Conservation (phyloP, 1,284 basidiomycete species). For the Peniophora sp. region DNA sequence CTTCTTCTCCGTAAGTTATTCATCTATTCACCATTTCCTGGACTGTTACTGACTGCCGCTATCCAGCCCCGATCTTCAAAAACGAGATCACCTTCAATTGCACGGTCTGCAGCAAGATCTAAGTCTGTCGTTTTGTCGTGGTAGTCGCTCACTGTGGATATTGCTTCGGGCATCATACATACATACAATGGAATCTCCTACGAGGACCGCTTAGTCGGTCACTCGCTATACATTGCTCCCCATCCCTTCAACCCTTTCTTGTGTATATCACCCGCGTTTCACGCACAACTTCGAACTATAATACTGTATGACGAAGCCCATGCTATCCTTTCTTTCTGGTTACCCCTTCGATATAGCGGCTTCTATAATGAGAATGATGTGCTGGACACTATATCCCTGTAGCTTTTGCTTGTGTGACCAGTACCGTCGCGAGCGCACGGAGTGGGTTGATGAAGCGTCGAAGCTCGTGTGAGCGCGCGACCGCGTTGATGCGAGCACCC, state of each 20-base stretch:
- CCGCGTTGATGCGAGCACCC: not conserved
- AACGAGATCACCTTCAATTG: constrained; percentile 62
- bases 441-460: too few species aligned
- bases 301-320: not conserved
- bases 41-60: constrained; percentile 6
- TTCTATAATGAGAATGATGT: too few species aligned
- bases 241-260: not conserved
- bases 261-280: not conserved
- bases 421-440: too few species aligned
- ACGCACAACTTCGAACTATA: not conserved
- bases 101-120: constrained; percentile 71
- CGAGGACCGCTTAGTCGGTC: not conserved
- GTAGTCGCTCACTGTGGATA: too few species aligned
- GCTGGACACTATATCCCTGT: too few species aligned
- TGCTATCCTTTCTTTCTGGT: not conserved
- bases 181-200: too few species aligned
- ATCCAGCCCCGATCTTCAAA: constrained; percentile 60
- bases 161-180: too few species aligned
- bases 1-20: constrained; percentile 59
- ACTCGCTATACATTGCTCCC: not conserved
- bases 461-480: not conserved
- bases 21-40: not conserved
- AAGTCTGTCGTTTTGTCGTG: constrained; percentile 24
- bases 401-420: too few species aligned
- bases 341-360: not conserved